Evolutionary conservation across 1,139 yeast genomes (phyloP), one percentile per base, ranked within the genome.

Genomic region (Candida tunisiensis): DNA sequence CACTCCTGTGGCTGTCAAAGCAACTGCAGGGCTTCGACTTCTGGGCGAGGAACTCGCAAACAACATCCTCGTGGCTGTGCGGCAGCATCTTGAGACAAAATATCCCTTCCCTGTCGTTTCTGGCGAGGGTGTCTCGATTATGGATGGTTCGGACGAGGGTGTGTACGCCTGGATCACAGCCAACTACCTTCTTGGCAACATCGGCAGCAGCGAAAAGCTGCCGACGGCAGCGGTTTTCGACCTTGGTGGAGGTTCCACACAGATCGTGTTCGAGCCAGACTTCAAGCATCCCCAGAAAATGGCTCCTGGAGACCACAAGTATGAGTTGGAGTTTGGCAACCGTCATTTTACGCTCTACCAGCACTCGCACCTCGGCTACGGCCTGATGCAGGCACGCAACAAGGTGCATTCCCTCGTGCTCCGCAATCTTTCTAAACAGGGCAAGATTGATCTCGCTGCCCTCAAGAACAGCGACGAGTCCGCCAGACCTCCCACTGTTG

Each of bases 101-200:
- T 88, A 69, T 50, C 96, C 96, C 28, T 91, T 88, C 58, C 77
- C 94, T 1, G 83, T 88, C 23, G 93, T 83, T 26, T 66, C 63
- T 7, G 82, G 74, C 27, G 78, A 80, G 33, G 95, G 95, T 32
- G 65, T 88, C 32, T 65, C 85, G 8, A 77, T 88, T 42, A 85
- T 88, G 95, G 88, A 79, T 32, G 98, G 98, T 40, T 74, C 70
- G 35, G 93, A 85, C 43, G 98, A 88, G 58, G 99, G 98, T 49
- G 95, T 88, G n/a, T 88, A 71, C 45, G 98, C 98, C 1, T 88
- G 99, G 99, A 77, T 88, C 49, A 88, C 98, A 21, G 74, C 95
- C 29, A 88, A 88, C 58, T 88, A 74, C 51, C 60, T 88, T 37
- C 65, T 88, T 40, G 95, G 95, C 23, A 85, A 85, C 54, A 82